Percentiles rank a stretch among this genome's conserved stretches.
Conservation (phyloP, 768 basidiomycete genomes). For the Pleurotus cornucopiae region DNA sequence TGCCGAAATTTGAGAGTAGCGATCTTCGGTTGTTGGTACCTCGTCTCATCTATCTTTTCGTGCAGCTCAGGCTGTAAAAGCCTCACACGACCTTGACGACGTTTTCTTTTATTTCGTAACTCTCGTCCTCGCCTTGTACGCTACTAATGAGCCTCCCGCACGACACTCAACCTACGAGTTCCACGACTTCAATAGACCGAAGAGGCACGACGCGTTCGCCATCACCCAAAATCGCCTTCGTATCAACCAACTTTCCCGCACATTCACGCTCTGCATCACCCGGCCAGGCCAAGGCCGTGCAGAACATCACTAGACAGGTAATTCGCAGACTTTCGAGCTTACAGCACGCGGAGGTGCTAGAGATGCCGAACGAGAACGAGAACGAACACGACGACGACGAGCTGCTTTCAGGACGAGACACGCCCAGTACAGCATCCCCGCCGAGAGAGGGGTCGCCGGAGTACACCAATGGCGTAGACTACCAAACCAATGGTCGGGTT, state of each 20-base stretch:
- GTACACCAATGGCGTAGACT: constrained; percentile 20
- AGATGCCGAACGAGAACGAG: constrained; percentile 22
- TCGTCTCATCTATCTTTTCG: constrained; percentile 3
- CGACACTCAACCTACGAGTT: background rate
- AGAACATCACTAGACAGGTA: constrained; percentile 45
- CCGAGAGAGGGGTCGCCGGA: constrained; percentile 10
- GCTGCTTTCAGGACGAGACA: constrained; percentile 12
- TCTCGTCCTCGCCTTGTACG: background rate
- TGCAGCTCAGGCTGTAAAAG: background rate
- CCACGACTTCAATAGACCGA: constrained; percentile 4
- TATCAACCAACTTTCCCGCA: constrained; percentile 28
- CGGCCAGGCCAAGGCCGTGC: constrained; percentile 38
- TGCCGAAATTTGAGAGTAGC: background rate
- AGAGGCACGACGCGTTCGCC: constrained; percentile 32
- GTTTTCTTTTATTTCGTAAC: background rate
- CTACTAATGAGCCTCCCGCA: constrained; percentile 7
- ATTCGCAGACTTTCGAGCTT: constrained; percentile 42
- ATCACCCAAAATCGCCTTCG: constrained; percentile 43
- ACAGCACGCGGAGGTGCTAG: constrained; percentile 26
- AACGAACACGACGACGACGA: constrained; percentile 25
- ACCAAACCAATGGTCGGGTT: constrained; percentile 13
- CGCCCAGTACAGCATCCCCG: background rate
- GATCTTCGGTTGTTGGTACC: background rate
- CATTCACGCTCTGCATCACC: constrained; percentile 10
- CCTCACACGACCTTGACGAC: background rate